Evolutionary conservation across 306 rosid genomes (phyloP), one percentile per base, ranked within the genome.

Genomic region (Acacia acuminata): DNA sequence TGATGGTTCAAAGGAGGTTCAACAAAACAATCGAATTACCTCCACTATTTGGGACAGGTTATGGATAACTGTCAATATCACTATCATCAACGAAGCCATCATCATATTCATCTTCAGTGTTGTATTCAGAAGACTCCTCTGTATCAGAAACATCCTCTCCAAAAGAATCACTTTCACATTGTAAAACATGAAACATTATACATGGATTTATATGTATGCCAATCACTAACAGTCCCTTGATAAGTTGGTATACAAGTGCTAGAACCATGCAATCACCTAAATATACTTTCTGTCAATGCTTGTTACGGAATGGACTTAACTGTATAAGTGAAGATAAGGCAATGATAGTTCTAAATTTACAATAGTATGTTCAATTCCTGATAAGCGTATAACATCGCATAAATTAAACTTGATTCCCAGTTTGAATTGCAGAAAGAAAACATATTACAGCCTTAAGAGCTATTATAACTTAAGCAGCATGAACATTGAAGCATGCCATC

Each of bases 51-150:
- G 79, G 88, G 75, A 84, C 55, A 34, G 82, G 87, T 1, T 97
- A 92, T 9, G 77, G 79, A 78, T 76, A 89, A 85, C 86, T 69
- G 10, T 86, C 91, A 86, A 58, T 66, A 86, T 93, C 92, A 48
- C 87, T 69, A 73, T 89, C 97, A 17, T 85, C 93, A 56, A 79
- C 73, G 65, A 85, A 85, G 36, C 40, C 85, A 60, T 82, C 88
- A 7, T 20, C 88, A 76, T 71, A 86, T 27, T 73, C 96, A 73
- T 87, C 88, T 36, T 87, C 90, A 48, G 87, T 81, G 25, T 85
- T 85, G 47, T 58, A 91, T 27, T 92, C 98, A 70, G 97, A 93
- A 58, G 99, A 92, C 20, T 87, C 95, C 4, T 84, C 97, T 4
- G 94, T 7, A 51, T 87, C 92, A 7, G 75, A 85, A 44, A 84